Evolutionary conservation across 225 moss, liverwort and hornwort genomes (phyloP).

Genomic region (Climacium dendroides): DNA sequence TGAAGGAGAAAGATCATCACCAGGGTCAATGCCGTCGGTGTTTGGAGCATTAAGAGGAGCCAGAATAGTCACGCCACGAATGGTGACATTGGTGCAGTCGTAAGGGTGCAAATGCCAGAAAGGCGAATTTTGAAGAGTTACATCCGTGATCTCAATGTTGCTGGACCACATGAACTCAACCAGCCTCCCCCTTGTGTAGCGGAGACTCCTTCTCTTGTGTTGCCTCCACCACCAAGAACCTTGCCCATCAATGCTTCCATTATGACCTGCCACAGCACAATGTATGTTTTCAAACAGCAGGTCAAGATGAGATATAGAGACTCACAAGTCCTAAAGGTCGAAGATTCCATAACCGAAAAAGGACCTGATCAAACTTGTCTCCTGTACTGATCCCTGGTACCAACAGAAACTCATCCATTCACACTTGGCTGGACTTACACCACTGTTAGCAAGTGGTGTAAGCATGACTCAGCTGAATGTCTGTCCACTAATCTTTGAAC

Average conservation of each 20-base stretch:
- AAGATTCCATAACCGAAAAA: background rate
- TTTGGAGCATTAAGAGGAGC: constrained; percentile 78
- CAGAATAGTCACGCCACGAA: constrained; percentile 62
- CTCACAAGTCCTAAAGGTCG: background rate
- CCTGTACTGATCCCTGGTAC: background rate
- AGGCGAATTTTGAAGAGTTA: constrained; percentile 47
- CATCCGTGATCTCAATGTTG: constrained; percentile 30
- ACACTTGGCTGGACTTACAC: background rate
- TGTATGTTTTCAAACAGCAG: background rate
- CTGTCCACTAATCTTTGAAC: background rate
- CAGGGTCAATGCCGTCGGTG: constrained; percentile 93
- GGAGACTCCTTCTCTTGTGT: constrained; percentile 4
- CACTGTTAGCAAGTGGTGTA: background rate
- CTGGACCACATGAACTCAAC: constrained; percentile 57
- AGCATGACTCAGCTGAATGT: background rate
- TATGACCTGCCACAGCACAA: constrained; percentile 25
- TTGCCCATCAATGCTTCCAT: constrained; percentile 57
- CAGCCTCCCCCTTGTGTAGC: constrained; percentile 36
- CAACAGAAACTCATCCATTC: background rate
- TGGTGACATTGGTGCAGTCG: constrained; percentile 62
- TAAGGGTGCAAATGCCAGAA: constrained; percentile 62
- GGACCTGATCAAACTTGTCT: background rate
- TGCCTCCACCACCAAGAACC: constrained; percentile 51
- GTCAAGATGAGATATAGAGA: background rate
- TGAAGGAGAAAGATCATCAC: constrained; percentile 1